These are phyloP conservation scores for Lodderomyces oxycetoniae DNA, from an alignment of 1,139 yeast species.

Conservation along the genomic window DNA sequence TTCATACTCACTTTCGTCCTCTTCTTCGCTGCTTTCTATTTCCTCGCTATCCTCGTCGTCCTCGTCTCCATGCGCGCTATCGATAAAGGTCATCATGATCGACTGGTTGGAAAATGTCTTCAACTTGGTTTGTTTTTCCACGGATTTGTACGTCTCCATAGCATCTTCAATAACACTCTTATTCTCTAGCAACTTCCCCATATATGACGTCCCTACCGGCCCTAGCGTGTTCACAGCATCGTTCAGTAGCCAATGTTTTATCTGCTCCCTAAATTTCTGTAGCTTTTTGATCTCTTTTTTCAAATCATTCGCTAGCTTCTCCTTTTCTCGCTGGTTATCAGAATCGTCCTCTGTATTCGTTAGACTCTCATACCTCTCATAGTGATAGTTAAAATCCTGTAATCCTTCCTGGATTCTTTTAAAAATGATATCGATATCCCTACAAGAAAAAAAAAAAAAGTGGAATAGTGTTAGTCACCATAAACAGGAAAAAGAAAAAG, in stretches of 20 bases:
- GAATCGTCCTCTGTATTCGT: slow-evolving; percentile 47
- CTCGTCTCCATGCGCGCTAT: slow-evolving; percentile 20
- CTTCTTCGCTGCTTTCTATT: slow-evolving; percentile 11
- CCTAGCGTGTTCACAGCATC: slow-evolving; percentile 43
- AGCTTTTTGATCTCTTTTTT: slow-evolving; percentile 94
- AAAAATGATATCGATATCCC: slow-evolving; percentile 91
- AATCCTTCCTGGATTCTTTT: slow-evolving; percentile 95
- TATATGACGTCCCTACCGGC: slow-evolving; percentile 21
- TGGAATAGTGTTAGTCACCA: neutral
- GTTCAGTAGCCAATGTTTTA: slow-evolving; percentile 77
- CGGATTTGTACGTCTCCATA: slow-evolving; percentile 47
- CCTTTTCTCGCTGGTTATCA: slow-evolving; percentile 88
- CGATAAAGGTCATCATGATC: slow-evolving; percentile 43
- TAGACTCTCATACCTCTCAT: slow-evolving; percentile 41
- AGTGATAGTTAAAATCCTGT: slow-evolving; percentile 59
- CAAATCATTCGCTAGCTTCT: slow-evolving; percentile 85
- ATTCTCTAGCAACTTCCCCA: slow-evolving; percentile 36
- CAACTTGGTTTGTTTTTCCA: slow-evolving; percentile 42
- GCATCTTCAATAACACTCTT: slow-evolving; percentile 44
- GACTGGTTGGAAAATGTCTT: slow-evolving; percentile 46
- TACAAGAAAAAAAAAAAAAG: slow-evolving; percentile 9
- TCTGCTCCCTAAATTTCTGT: slow-evolving; percentile 92
- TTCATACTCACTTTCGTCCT: slow-evolving; percentile 14
- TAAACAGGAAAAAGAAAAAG: neutral
- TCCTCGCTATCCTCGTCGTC: slow-evolving; percentile 15